These are phyloP conservation scores for Hura crepitans DNA, from an alignment of 441 rosid species.

Conservation along the genomic window DNA sequence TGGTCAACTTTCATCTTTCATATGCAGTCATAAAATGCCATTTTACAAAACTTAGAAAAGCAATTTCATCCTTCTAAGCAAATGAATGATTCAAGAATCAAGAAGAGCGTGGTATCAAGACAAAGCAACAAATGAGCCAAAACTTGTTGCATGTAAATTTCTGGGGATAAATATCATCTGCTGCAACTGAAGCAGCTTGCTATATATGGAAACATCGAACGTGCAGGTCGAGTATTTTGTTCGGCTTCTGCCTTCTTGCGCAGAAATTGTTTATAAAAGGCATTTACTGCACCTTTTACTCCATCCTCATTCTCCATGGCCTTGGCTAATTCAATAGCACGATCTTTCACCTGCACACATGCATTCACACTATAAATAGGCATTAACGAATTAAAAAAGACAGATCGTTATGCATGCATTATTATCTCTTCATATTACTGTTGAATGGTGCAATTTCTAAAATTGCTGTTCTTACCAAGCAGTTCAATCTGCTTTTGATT, in stretches of 20 bases:
- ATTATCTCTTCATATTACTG: neutral
- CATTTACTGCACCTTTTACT: conserved; percentile 84
- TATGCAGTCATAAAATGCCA: too few species aligned
- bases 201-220: conserved; percentile 43
- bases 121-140: neutral
- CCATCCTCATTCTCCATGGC: conserved; percentile 98
- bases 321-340: conserved; percentile 68
- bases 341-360: conserved; percentile 63
- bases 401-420: neutral
- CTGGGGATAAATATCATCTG: conserved; percentile 20
- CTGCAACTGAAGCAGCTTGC: conserved; percentile 71
- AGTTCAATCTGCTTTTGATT: neutral
- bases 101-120: neutral
- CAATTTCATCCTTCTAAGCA: neutral
- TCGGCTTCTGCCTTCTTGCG: conserved; percentile 27
- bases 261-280: conserved; percentile 90
- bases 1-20: too few species aligned
- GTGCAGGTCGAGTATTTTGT: conserved; percentile 31
- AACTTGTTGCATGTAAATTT: neutral
- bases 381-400: neutral
- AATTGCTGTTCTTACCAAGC: neutral
- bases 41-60: neutral
- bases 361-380: neutral
- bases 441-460: neutral
- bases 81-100: neutral